Conservation (phyloP, 805 yeast species). For the Schizosaccharomyces japonicus region DNA sequence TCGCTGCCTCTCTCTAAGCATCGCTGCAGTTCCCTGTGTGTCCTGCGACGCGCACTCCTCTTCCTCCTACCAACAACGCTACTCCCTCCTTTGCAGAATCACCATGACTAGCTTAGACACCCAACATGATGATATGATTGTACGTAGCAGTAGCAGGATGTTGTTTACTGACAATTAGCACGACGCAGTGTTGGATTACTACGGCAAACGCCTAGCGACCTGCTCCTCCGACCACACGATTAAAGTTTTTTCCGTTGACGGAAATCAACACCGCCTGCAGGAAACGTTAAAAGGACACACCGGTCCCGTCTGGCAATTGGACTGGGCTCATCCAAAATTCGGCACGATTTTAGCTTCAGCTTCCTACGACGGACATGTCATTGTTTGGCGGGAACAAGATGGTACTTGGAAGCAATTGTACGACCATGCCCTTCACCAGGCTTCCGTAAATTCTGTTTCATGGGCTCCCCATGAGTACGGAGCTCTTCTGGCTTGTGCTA, state of each 20-base stretch:
- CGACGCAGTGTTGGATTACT: slow-evolving; percentile 91
- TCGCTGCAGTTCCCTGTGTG: no score
- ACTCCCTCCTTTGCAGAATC: no score
- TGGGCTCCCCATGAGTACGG: slow-evolving; percentile 98
- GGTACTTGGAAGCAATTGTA: slow-evolving; percentile 68
- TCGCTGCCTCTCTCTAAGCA: no score
- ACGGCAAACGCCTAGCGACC: slow-evolving; percentile 86
- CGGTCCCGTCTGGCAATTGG: slow-evolving; percentile 97
- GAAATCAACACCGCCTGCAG: slow-evolving; percentile 35
- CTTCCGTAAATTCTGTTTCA: slow-evolving; percentile 75
- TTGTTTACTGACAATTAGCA: slow-evolving; percentile 20
- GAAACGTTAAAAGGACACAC: slow-evolving; percentile 84
- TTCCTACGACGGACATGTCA: slow-evolving; percentile 82
- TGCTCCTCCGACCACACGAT: slow-evolving; percentile 92
- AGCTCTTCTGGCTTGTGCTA: slow-evolving; percentile 68
- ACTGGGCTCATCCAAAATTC: slow-evolving; percentile 97
- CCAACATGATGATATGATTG: slow-evolving; percentile 71
- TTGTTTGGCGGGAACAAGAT: slow-evolving; percentile 85
- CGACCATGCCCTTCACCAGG: slow-evolving; percentile 70
- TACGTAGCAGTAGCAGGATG: slow-evolving; percentile 7
- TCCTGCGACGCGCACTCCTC: no score
- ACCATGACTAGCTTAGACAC: slow-evolving; percentile 57
- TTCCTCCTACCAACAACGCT: no score
- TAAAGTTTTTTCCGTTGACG: slow-evolving; percentile 56
- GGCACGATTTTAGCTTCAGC: slow-evolving; percentile 87